Conservation (phyloP, 2,329 filamentous ascomycete genomes). For the Pseudocercospora crystallina region DNA sequence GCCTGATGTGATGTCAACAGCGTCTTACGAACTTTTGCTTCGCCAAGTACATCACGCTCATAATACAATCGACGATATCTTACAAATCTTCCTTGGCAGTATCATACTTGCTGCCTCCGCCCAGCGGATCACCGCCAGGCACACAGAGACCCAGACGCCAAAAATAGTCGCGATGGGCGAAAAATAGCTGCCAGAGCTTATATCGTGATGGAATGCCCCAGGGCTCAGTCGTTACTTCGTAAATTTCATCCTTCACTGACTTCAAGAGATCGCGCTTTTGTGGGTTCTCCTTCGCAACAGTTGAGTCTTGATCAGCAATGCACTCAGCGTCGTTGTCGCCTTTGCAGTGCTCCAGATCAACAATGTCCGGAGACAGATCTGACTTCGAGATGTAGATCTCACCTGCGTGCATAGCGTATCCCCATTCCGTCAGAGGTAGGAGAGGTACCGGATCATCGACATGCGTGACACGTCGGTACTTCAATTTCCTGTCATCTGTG, state of each 20-base stretch:
- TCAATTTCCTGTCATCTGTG: constrained; percentile 24
- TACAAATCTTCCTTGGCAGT: constrained; percentile 29
- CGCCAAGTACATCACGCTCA: background rate
- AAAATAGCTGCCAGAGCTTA: constrained; percentile 88
- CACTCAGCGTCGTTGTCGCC: constrained; percentile 72
- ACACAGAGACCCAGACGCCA: constrained; percentile 89
- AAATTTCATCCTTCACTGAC: constrained; percentile 29
- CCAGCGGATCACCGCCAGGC: constrained; percentile 49
- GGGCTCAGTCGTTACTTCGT: constrained; percentile 33
- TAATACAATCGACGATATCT: background rate
- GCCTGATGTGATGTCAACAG: no score
- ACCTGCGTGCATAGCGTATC: constrained; percentile 78
- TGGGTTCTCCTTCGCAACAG: constrained; percentile 11
- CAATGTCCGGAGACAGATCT: constrained; percentile 64
- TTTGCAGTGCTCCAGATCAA: constrained; percentile 69
- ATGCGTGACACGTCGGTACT: constrained; percentile 81
- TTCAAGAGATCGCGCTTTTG: constrained; percentile 24
- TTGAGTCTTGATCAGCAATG: constrained; percentile 60
- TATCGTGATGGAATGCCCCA: constrained; percentile 55
- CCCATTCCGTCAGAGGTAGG: constrained; percentile 83
- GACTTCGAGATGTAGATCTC: constrained; percentile 82
- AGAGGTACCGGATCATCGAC: constrained; percentile 83
- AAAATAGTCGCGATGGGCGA: constrained; percentile 95
- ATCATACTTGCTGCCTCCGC: constrained; percentile 27
- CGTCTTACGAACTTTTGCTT: no score